phyloP scores from a whole-genome alignment of 2,329 filamentous ascomycete genomes.

The Lasiodiplodia gonubiensis region DNA sequence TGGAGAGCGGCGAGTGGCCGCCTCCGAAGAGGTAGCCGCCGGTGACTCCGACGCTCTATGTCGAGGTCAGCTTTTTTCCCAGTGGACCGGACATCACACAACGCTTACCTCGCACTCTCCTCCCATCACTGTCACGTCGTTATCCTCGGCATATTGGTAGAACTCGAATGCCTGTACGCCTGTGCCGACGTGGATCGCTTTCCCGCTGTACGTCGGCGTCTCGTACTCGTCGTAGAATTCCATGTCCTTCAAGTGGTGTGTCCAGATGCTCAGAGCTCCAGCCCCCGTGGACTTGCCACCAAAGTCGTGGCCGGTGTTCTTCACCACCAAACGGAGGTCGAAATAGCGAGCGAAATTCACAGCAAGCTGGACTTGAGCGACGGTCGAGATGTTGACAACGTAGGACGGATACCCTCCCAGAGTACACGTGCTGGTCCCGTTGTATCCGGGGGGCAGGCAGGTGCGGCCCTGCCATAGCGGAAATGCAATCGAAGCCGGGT shows the following conservation, averaged over 20 bases:
- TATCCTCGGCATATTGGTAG: constrained; percentile 37
- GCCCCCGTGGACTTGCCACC: constrained; percentile 42
- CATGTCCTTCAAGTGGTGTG: constrained; percentile 44
- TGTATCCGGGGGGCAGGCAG: too few species aligned
- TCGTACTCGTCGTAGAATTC: constrained; percentile 40
- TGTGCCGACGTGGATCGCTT: constrained; percentile 39
- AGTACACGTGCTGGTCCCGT: constrained; percentile 33
- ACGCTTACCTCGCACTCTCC: neutral
- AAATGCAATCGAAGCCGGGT: too few species aligned
- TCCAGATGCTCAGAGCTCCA: constrained; percentile 44
- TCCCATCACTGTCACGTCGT: constrained; percentile 54
- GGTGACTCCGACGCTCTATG: constrained; percentile 40
- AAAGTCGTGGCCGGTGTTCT: constrained; percentile 46
- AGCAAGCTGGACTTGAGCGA: constrained; percentile 33
- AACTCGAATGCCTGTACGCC: constrained; percentile 42
- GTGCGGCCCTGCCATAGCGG: too few species aligned
- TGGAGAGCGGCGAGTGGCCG: constrained; percentile 35
- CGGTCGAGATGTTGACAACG: constrained; percentile 44
- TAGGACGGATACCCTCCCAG: constrained; percentile 33
- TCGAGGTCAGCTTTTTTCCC: constrained; percentile 29
- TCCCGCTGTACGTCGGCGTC: constrained; percentile 26
- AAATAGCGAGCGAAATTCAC: constrained; percentile 40
- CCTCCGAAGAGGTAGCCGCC: constrained; percentile 43
- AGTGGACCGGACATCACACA: neutral
- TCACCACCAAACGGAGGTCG: constrained; percentile 42